Evolutionary conservation across 1,139 yeast genomes (phyloP), one percentile per base, ranked within the genome.

Genomic region (Saccharomyces hybrid): DNA sequence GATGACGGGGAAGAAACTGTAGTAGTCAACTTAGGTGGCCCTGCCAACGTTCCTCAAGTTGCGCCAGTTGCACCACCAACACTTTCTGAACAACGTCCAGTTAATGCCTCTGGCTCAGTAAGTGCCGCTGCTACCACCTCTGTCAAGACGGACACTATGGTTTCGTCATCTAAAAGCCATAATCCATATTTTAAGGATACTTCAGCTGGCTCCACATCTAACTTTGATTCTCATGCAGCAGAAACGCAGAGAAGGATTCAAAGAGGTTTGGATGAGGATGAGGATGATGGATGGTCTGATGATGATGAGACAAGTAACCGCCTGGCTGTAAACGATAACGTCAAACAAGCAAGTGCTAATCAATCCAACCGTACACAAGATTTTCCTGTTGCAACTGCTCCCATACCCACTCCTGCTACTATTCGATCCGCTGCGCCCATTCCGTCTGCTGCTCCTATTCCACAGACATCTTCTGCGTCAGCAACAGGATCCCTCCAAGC

Each of bases 161-260:
- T 4, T 28, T 9, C 9, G 47, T 19, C 44, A 16, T 13, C 47
- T 26, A 50, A 23, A 31, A 54, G 38, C 47, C 60, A 9, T 44
- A 57, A 23, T 42, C 55, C 42, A 49, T 57, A 19, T 55, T 55
- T 44, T 57, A 59, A 46, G 53, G 60, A 52, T 55, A 61, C 49
- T 49, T 75, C 74, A 1, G 49, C 57, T 7, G 52, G 63, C 13
- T 48, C 63, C 3, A 61, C 70, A 1, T 60, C 72, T 2, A 64
- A 71, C 13, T 70, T 80, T 57, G 86, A 83, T 63, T 73, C 80
- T 0, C 74, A 76, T 57, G 82, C 82, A 57, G 80, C 84, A 5
- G 84, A 80, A 52, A 82, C 80, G 2, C 89, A 84, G 68, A 75
- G 89, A 65, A 81, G 77, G 23, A 77, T 84, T 5, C 89, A 84